A percentile compares a stretch with the other conserved stretches of the same genome.
Evolutionary conservation across 305 asterid genomes (phyloP).

Genomic region (Fraxinus sp.): DNA sequence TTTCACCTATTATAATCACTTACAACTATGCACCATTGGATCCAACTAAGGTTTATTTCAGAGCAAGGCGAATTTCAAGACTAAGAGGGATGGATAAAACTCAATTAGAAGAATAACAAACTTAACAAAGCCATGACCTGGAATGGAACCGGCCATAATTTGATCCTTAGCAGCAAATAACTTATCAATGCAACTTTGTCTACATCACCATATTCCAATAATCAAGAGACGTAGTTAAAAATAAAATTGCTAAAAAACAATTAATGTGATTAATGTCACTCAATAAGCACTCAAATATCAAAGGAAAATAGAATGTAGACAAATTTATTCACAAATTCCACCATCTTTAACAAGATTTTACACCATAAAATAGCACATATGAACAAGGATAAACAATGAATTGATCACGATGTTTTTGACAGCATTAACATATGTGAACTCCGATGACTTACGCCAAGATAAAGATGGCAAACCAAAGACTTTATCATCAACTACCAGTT

Average conservation of each 20-base stretch:
- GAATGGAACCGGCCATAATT: background rate
- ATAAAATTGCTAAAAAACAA: background rate
- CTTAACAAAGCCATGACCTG: background rate
- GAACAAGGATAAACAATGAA: constrained; percentile 40
- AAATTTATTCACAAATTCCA: constrained; percentile 27
- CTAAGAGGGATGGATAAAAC: background rate
- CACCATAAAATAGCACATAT: constrained; percentile 26
- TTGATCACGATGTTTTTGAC: constrained; percentile 16
- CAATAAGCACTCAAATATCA: background rate
- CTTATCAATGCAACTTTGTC: background rate
- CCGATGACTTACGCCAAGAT: constrained; percentile 19
- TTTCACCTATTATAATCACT: background rate
- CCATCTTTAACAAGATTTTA: constrained; percentile 19
- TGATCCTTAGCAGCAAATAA: background rate
- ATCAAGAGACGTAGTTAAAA: background rate
- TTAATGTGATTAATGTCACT: background rate
- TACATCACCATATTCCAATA: background rate
- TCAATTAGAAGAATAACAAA: background rate
- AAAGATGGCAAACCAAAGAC: background rate
- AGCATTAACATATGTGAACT: constrained; percentile 2
- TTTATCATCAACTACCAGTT: constrained; percentile 36
- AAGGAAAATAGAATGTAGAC: constrained; percentile 2
- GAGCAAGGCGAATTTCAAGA: background rate
- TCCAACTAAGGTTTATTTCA: background rate
- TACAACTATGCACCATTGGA: background rate